These are phyloP conservation scores for Stentor roeselii DNA, from an alignment of 73 alveolate genomes.

Conservation along the genomic window DNA sequence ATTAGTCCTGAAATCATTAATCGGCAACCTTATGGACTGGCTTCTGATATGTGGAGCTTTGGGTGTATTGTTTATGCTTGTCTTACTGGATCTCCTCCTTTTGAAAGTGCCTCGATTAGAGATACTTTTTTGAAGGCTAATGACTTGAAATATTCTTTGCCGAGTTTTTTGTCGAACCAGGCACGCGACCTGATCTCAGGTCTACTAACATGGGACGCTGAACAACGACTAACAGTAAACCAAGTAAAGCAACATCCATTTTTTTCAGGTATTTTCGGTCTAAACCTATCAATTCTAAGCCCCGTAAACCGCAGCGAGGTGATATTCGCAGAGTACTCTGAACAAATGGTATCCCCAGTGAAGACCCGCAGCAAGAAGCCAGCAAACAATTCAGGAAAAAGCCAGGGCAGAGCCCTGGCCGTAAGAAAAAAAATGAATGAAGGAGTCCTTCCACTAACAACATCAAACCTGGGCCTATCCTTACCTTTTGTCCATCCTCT, in stretches of 20 bases:
- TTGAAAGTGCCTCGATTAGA: not conserved
- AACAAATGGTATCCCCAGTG: conserved; percentile 1
- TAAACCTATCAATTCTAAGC: not conserved
- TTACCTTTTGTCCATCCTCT: not conserved
- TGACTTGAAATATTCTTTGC: conserved; percentile 14
- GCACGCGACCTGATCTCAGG: not conserved
- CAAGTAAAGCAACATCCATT: conserved; percentile 7
- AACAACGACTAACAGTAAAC: conserved; percentile 1
- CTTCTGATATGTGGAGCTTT: conserved; percentile 21
- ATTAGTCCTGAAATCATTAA: conserved; percentile 65
- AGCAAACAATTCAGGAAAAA: not conserved
- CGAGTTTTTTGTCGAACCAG: not conserved
- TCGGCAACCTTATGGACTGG: not conserved
- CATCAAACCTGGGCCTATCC: conserved; percentile 6
- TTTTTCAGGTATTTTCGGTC: not conserved
- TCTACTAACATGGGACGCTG: conserved; percentile 1
- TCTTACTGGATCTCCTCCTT: conserved; percentile 29
- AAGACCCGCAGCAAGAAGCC: not conserved
- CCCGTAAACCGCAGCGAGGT: not conserved
- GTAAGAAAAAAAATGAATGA: not conserved
- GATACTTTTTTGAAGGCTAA: not conserved
- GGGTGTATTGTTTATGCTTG: conserved; percentile 28
- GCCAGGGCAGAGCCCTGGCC: not conserved
- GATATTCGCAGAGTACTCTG: not conserved
- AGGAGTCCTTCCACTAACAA: not conserved